phyloP scores from a whole-genome alignment of 495 filamentous ascomycete species.

The Tuber calosporum region DNA sequence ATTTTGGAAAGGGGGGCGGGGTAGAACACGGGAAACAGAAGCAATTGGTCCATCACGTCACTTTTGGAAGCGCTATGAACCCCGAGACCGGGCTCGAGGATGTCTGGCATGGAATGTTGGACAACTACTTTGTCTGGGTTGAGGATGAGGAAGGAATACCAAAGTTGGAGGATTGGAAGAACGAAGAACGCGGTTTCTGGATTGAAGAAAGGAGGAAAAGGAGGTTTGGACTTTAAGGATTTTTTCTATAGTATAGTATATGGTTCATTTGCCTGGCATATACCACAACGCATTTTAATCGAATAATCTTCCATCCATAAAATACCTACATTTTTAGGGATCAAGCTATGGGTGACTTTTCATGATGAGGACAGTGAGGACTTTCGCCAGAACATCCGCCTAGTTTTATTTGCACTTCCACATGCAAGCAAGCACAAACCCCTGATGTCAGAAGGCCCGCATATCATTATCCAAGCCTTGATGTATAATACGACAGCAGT shows the following conservation, averaged over 20 bases:
- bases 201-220: conserved; percentile 25
- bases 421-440: background rate
- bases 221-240: background rate
- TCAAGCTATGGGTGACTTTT: background rate
- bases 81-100: conserved; percentile 33
- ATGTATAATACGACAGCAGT: background rate
- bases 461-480: background rate
- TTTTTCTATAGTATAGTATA: background rate
- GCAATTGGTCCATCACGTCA: conserved; percentile 34
- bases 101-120: conserved; percentile 39
- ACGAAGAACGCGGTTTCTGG: conserved; percentile 27
- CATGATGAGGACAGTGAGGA: background rate
- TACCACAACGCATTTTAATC: background rate
- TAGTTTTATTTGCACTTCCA: background rate
- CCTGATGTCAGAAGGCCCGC: background rate
- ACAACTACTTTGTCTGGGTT: conserved; percentile 31
- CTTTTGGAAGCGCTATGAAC: conserved; percentile 28
- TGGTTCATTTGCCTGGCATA: background rate
- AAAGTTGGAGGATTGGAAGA: conserved; percentile 28
- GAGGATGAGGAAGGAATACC: conserved; percentile 22
- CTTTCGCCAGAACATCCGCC: background rate
- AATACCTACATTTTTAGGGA: background rate
- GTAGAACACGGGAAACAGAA: conserved; percentile 5
- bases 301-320: background rate
- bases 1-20: conserved; percentile 19